Evolutionary conservation across 2,329 filamentous ascomycete species (phyloP), one percentile per base, ranked within the genome.

Genomic region (Fusarium illudens): DNA sequence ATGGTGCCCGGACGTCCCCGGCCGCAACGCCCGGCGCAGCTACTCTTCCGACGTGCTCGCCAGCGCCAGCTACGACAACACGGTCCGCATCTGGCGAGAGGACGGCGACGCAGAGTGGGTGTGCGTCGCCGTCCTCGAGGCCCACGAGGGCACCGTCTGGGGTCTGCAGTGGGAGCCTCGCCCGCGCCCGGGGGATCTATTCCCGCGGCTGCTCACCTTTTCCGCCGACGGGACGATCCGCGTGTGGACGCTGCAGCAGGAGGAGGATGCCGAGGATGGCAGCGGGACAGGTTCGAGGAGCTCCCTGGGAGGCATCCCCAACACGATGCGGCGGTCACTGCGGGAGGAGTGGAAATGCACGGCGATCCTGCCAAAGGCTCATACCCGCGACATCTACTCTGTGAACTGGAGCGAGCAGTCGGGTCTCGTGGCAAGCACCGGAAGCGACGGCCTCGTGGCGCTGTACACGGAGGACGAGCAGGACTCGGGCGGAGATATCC

Each of bases 1-100:
- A 3, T 99, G 96, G 96, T 94, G 96, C 76, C 93, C 93, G 0
- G 89, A 90, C 55, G 86, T 85, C 20, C 82, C 83, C 11, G 84
- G 82, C 22, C 79, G 85, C 22, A 81, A 80, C 60, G 73, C 78
- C 17, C 75, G 78, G 12, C 78, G 84, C 39, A 79, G 82, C 53
- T 88, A 87, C 70, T 83, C 84, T 67, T 82, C 86, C 48, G 91
- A 97, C 69, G 85, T 96, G 48, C 85, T 99, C 19, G 96, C 93
- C 7, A 96, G 91, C 75, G 91, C 88, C n/a, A 96, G 93, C 77
- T 99, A 99, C 78, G 96, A 99, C 75, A 92, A 98, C 76, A 96
- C 92, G 6, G 90, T 97, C 30, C 83, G 95, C 61, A 81, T 98
- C 61, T 98, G 95, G 90, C 87, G 92, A 48, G 94, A 97, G 81